Evolutionary conservation across 1,284 basidiomycete genomes (phyloP), one percentile per base, ranked within the genome.

Genomic region (Takashimella koratensis): DNA sequence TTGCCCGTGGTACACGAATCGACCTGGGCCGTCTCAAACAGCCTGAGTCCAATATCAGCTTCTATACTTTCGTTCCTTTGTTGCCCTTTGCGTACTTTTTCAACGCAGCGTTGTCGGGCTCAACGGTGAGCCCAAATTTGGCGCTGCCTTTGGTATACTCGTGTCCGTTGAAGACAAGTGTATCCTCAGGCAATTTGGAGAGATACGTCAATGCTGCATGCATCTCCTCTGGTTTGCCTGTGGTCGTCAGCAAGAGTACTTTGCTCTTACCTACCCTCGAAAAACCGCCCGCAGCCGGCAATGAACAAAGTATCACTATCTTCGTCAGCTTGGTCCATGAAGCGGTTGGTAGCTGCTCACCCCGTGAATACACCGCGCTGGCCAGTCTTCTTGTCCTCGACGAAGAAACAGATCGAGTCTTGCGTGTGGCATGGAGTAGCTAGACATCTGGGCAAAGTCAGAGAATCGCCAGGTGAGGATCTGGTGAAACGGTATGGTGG

Each of bases 341-440:
- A 3, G 44, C n/a, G n/a, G n/a, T n/a, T n/a, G n/a, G 20, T 13
- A 13, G 5, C 13, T 30, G 59, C 77, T 54, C 26, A 81, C 79
- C 93, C 92, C 0, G 95, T 97, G 75, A 98, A 96, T 21, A 98
- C 90, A 13, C 81, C 88, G 26, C 77, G 73, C 64, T 80, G 67
- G 42, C 85, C 84, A 0, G 84, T 82, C 60, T 83, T 83, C 36
- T 78, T 61, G 76, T 82, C 79, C 40, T 87, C 87, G 52, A 87
- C 81, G 72, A 87, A 83, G 79, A 86, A 98, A 77, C 90, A 95
- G 68, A 95, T 94, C 42, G 91, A 95, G 75, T 98, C 95, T 70
- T 91, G 90, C 1, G 95, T 98, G 73, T 98, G 95, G 76, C 93
- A 96, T 0, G 94, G 95, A 0, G 94, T 98, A 12, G 89, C 86